Evolutionary conservation across 116 monocot species (phyloP).

Genomic region (Cymodocea nodosa): DNA sequence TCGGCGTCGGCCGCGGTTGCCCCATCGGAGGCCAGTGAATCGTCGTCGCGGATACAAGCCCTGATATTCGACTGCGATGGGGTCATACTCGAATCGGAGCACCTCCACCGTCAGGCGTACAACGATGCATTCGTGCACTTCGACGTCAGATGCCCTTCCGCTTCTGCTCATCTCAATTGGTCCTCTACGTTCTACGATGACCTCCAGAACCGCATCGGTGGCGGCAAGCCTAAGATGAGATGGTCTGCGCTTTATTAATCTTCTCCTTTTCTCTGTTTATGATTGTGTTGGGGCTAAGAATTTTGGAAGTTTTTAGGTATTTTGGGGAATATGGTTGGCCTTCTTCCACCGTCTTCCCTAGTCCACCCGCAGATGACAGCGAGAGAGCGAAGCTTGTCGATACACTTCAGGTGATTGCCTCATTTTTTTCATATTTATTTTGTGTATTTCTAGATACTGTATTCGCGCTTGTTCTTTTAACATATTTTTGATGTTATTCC

Average conservation of each 20-base stretch:
- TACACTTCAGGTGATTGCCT: slow-evolving; percentile 39
- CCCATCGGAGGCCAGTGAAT: not conserved
- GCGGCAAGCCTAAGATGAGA: slow-evolving; percentile 98
- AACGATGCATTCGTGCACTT: slow-evolving; percentile 93
- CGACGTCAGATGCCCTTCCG: slow-evolving; percentile 52
- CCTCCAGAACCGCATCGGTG: slow-evolving; percentile 88
- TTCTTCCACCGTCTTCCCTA: slow-evolving; percentile 42
- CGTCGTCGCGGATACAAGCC: slow-evolving; percentile 17
- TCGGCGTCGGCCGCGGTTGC: not conserved
- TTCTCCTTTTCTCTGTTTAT: not conserved
- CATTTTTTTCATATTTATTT: too few relatives aligned
- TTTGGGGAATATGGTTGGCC: slow-evolving; percentile 95
- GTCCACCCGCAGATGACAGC: slow-evolving; percentile 36
- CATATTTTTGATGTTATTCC: too few relatives aligned
- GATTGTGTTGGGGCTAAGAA: not conserved
- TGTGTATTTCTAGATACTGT: too few relatives aligned
- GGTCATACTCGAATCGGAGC: slow-evolving; percentile 95
- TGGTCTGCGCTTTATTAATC: slow-evolving; percentile 23
- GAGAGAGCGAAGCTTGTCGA: slow-evolving; percentile 66
- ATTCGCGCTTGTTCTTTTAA: too few relatives aligned
- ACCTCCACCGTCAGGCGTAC: slow-evolving; percentile 98
- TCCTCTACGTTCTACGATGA: slow-evolving; percentile 69
- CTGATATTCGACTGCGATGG: slow-evolving; percentile 98
- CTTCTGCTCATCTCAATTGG: slow-evolving; percentile 38
- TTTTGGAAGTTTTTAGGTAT: slow-evolving; percentile 37